phyloP scores from a whole-genome alignment of 2,329 filamentous ascomycete species.

The Hypoxylon sp. region DNA sequence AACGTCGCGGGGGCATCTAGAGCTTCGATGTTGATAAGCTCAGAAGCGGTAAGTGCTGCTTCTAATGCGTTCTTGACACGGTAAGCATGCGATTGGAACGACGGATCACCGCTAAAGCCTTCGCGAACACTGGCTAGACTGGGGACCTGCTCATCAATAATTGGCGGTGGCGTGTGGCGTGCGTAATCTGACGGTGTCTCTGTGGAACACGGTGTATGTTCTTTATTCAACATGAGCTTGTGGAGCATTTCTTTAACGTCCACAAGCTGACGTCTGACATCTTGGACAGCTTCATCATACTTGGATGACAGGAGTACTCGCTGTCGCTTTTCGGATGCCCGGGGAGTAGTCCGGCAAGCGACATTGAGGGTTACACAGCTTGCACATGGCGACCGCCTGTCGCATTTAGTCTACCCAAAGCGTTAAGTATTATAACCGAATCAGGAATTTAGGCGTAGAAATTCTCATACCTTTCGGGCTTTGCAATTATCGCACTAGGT shows the following conservation, averaged over 20 bases:
- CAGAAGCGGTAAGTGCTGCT: constrained; percentile 43
- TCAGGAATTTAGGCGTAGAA: neutral
- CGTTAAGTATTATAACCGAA: constrained; percentile 6
- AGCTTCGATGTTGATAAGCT: constrained; percentile 32
- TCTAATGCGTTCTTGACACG: constrained; percentile 45
- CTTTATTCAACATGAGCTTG: constrained; percentile 39
- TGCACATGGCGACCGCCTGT: constrained; percentile 51
- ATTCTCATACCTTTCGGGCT: constrained; percentile 47
- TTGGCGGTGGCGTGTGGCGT: constrained; percentile 44
- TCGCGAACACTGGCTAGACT: constrained; percentile 45
- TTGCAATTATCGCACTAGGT: constrained; percentile 51
- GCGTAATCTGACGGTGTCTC: constrained; percentile 19
- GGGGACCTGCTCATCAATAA: constrained; percentile 51
- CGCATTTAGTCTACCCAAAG: constrained; percentile 50
- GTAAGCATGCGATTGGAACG: constrained; percentile 51
- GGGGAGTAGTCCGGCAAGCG: constrained; percentile 48
- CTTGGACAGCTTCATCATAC: constrained; percentile 54
- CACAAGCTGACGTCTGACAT: constrained; percentile 49
- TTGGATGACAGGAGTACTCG: constrained; percentile 52
- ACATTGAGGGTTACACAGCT: constrained; percentile 53
- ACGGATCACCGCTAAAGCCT: constrained; percentile 51
- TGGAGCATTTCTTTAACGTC: constrained; percentile 51
- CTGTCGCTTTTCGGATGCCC: constrained; percentile 51
- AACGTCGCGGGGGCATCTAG: constrained; percentile 14
- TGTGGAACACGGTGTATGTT: constrained; percentile 16